These are phyloP conservation scores for Ophiocordyceps camponoti-floridani DNA, from an alignment of 2,329 filamentous ascomycete genomes.

Conservation along the genomic window DNA sequence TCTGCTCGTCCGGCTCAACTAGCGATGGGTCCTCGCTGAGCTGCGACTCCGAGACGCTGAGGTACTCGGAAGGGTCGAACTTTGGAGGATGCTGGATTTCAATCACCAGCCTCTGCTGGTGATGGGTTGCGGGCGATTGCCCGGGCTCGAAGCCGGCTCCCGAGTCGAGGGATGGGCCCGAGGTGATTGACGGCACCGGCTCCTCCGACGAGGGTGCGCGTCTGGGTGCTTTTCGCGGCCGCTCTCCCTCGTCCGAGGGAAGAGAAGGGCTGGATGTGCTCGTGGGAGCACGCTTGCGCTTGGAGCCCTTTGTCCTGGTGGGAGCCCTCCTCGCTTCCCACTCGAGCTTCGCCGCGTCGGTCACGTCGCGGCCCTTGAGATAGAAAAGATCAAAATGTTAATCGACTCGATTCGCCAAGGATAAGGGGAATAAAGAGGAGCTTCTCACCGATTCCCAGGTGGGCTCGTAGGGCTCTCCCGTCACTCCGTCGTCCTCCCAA, in stretches of 20 bases:
- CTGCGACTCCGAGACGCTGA: slow-evolving; percentile 13
- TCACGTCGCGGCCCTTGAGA: slow-evolving; percentile 13
- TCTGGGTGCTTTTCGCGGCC: slow-evolving; percentile 7
- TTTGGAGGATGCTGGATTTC: slow-evolving; percentile 12
- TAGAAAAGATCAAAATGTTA: slow-evolving; percentile 1
- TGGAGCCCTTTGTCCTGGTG: neutral
- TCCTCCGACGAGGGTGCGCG: slow-evolving; percentile 10
- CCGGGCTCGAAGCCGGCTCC: neutral
- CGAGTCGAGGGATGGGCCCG: slow-evolving; percentile 8
- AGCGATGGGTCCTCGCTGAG: slow-evolving; percentile 10
- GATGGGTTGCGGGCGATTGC: neutral
- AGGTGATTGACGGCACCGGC: slow-evolving; percentile 12
- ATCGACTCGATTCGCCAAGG: neutral
- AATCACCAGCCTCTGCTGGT: slow-evolving; percentile 8
- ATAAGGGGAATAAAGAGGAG: neutral
- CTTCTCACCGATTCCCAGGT: slow-evolving; percentile 12
- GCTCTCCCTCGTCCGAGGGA: slow-evolving; percentile 1
- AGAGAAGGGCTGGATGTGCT: neutral
- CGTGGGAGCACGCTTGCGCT: neutral
- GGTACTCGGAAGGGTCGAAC: slow-evolving; percentile 18
- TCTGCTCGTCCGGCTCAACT: slow-evolving; percentile 14
- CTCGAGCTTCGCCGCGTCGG: slow-evolving; percentile 11
- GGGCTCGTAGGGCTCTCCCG: slow-evolving; percentile 14
- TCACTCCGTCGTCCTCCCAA: slow-evolving; percentile 16
- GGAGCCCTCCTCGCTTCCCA: slow-evolving; percentile 9